A percentile compares a stretch with the other conserved stretches of the same genome.
Evolutionary conservation across 345 rosid genomes (phyloP).

Genomic region (Eucalyptus regnans): DNA sequence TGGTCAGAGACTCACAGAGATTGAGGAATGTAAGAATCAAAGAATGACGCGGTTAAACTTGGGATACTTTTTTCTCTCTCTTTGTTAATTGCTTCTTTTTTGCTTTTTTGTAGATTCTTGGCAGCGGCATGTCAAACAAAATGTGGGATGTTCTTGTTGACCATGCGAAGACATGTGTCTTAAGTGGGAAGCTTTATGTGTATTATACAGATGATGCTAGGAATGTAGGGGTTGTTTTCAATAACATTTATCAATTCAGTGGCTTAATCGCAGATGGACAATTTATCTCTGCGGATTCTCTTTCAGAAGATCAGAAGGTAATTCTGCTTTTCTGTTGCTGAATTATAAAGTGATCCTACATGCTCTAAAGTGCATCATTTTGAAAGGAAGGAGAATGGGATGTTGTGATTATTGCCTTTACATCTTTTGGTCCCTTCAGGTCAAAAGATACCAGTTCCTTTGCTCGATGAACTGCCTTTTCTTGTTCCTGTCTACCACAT

Average conservation of each 20-base stretch:
- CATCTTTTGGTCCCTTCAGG: not conserved
- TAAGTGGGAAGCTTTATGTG: constrained; percentile 71
- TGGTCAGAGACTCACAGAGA: constrained; percentile 74
- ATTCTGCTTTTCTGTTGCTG: not conserved
- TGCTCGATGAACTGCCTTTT: not conserved
- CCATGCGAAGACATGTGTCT: constrained; percentile 86
- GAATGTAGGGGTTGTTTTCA: constrained; percentile 64
- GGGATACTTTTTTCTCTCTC: not conserved
- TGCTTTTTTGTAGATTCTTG: constrained; percentile 63
- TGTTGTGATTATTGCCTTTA: not conserved
- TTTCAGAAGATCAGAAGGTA: constrained; percentile 86
- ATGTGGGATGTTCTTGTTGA: constrained; percentile 97
- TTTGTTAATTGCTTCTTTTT: constrained; percentile 1
- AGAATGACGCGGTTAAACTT: not conserved
- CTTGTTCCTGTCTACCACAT: not conserved
- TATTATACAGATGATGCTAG: constrained; percentile 61
- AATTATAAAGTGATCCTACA: not conserved
- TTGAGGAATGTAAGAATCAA: constrained; percentile 56
- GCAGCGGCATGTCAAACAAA: constrained; percentile 99
- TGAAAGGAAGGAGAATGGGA: not conserved
- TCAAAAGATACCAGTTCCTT: not conserved
- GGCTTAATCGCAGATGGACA: constrained; percentile 72
- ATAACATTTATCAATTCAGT: constrained; percentile 65
- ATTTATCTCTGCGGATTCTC: constrained; percentile 58
- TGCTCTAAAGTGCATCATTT: not conserved